Percentiles rank a stretch among this genome's conserved stretches.
Conservation (phyloP, 192 early-diverging fungal species). For the Phlyctochytrium planicorne region DNA sequence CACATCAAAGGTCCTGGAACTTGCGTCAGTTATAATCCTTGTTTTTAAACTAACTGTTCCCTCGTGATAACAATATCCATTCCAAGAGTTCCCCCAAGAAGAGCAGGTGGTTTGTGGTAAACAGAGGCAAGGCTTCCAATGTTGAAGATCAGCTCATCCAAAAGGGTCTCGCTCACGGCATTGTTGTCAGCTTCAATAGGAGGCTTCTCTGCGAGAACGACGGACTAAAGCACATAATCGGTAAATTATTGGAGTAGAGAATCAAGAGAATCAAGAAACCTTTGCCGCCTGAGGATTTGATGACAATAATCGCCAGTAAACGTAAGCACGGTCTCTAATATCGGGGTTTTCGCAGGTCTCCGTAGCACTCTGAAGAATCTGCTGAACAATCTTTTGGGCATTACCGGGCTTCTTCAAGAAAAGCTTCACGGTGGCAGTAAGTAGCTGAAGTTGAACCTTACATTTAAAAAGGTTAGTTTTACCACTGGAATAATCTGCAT, state of each 20-base stretch:
- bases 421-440: conserved; percentile 95
- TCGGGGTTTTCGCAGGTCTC: conserved; percentile 96
- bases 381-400: conserved; percentile 90
- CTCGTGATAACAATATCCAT: neutral
- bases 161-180: conserved; percentile 69
- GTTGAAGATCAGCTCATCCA: conserved; percentile 86
- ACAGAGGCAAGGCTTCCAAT: conserved; percentile 86
- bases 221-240: conserved; percentile 63
- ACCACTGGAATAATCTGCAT: neutral
- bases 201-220: conserved; percentile 92
- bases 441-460: conserved; percentile 89
- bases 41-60: conserved; percentile 5
- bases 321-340: conserved; percentile 94
- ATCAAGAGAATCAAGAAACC: conserved; percentile 26
- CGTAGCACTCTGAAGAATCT: conserved; percentile 92
- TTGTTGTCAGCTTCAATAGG: conserved; percentile 90
- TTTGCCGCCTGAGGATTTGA: conserved; percentile 91
- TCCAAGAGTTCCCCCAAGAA: conserved; percentile 63
- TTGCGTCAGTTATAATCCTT: conserved; percentile 20
- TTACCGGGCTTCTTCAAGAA: conserved; percentile 90
- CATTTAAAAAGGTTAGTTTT: conserved; percentile 9
- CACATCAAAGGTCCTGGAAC: conserved; percentile 5
- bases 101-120: conserved; percentile 86
- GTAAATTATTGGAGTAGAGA: conserved; percentile 7
- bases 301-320: conserved; percentile 96